Base-by-base conservation (phyloP, 495 filamentous ascomycete species). In the Jackrogersella minutella region DNA sequence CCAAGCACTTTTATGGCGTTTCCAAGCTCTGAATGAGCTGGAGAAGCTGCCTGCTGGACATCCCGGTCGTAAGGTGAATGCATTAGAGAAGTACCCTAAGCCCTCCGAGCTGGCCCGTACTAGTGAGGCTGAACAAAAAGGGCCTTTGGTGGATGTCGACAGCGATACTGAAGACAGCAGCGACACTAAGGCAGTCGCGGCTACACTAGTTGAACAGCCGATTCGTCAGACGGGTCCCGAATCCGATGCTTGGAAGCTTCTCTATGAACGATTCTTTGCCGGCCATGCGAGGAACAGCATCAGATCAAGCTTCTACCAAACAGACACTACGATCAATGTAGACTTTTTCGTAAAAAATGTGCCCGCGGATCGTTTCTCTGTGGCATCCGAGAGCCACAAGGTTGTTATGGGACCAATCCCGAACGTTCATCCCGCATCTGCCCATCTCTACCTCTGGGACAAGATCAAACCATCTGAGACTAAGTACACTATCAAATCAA, bases 391-490 rank as follows among this genome's bases (percentile, higher is more conserved):
- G 21, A 50, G 54, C 10, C 64, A 68, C 2, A 64, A 76, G 64
- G 66, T 79, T 44, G 56, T 69, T 46, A 46, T 50, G 5, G 61
- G 13, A 52, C 69, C 69, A 16, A 47, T 46, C 11, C 21, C 65
- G 30, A 51, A 44, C 14, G 46, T 39, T 60, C 57, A 58, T 55
- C 62, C 60, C 50, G 37, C 34, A 17, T 19, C 66, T 40, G 91
- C 91, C 53, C 87, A 87, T 0, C 77, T 97, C 37, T 81, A 91
- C 36, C 85, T 97, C 6, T 92, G 80, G 68, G 86, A 85, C 16
- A 68, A 79, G 7, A 87, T 99, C 66, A 84, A 90, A 37, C 75
- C 87, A 0, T 64, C 81, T 7, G 66, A 79, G 16, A 91, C 86
- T 21, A 87, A 80, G 16, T 86, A 79, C 71, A 83, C 83, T 6